Conservation (phyloP, 202 grass and related monocot genomes). For the Schoenoplectus tabernaemontani region DNA sequence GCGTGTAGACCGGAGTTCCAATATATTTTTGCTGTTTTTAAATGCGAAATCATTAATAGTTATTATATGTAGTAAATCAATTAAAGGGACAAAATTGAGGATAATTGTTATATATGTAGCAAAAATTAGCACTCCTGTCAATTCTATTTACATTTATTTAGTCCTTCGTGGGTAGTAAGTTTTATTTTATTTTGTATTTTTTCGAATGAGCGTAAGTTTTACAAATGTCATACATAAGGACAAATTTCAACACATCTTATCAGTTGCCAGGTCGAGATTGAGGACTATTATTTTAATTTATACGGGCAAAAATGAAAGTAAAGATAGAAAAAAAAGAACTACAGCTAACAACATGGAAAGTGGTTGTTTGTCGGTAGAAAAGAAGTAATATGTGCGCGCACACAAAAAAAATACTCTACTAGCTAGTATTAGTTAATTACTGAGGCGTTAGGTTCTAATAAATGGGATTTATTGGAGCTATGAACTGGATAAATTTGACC, state of each 20-base stretch:
- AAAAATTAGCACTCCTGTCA: no score
- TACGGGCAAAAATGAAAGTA: neutral
- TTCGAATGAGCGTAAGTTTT: no score
- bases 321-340: neutral
- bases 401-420: constrained; percentile 12
- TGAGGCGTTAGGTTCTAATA: neutral
- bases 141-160: no score
- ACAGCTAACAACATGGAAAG: constrained; percentile 13
- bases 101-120: no score
- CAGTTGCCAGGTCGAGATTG: neutral
- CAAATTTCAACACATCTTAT: neutral
- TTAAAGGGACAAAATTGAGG: neutral
- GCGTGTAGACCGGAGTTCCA: neutral
- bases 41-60: neutral
- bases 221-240: neutral
- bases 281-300: neutral
- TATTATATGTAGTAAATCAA: neutral
- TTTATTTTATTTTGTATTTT: no score
- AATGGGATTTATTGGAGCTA: constrained; percentile 5
- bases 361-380: constrained; percentile 7
- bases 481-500: neutral
- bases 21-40: neutral
- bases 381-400: constrained; percentile 18
- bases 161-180: no score
- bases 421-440: no score